Percentiles rank a stretch among this genome's conserved stretches.
Conservation (phyloP, 2,329 filamentous ascomycete genomes). For the Sclerotinia glacialis region DNA sequence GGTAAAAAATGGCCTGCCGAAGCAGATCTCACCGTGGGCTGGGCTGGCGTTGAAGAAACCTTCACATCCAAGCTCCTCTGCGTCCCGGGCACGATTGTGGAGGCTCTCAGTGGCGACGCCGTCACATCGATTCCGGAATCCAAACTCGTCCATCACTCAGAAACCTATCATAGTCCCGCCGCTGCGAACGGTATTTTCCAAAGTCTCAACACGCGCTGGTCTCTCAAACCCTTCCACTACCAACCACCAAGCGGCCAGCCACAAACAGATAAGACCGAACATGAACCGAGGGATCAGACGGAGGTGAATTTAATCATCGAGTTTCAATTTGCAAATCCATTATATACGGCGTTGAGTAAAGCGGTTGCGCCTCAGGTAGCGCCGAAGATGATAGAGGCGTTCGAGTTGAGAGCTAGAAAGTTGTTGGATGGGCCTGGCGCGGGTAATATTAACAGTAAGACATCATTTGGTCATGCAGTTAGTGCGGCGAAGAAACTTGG, state of each 20-base stretch:
- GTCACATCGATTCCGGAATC: slow-evolving; percentile 45
- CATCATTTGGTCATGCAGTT: slow-evolving; percentile 12
- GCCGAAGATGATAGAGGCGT: slow-evolving; percentile 86
- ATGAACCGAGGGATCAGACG: slow-evolving; percentile 51
- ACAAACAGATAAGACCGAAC: slow-evolving; percentile 34
- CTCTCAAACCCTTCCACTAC: slow-evolving; percentile 51
- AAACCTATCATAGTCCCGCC: slow-evolving; percentile 39
- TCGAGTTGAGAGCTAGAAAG: slow-evolving; percentile 73
- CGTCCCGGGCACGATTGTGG: slow-evolving; percentile 67
- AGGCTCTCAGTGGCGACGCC: slow-evolving; percentile 67
- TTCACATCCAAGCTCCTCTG: slow-evolving; percentile 82
- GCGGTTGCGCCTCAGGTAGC: slow-evolving; percentile 83
- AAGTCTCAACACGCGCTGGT: slow-evolving; percentile 69
- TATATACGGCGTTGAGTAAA: slow-evolving; percentile 78
- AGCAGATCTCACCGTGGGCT: slow-evolving; percentile 80
- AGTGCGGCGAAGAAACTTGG: slow-evolving; percentile 22
- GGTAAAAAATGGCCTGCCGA: slow-evolving; percentile 62
- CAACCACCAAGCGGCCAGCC: slow-evolving; percentile 44
- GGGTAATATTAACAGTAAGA: slow-evolving; percentile 12
- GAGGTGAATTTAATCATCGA: slow-evolving; percentile 73
- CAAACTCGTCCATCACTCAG: slow-evolving; percentile 44
- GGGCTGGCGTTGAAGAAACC: slow-evolving; percentile 76
- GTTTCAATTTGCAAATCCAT: slow-evolving; percentile 84
- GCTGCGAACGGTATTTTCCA: slow-evolving; percentile 58
- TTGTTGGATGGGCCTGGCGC: slow-evolving; percentile 44